These are phyloP conservation scores for Mortierella sp. DNA, from an alignment of 371 early-diverging fungal genomes.

Conservation along the genomic window DNA sequence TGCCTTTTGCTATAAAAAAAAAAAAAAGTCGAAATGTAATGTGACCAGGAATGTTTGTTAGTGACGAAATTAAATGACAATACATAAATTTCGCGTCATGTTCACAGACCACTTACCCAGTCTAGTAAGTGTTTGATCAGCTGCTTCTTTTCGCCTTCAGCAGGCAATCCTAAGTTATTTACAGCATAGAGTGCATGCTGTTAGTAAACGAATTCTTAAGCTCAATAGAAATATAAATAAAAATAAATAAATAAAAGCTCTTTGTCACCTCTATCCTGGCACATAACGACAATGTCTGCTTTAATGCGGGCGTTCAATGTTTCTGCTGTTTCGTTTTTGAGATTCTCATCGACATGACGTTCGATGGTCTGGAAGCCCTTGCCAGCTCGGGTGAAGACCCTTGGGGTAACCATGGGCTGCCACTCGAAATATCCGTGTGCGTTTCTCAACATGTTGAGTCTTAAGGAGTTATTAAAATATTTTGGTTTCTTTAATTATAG, in stretches of 20 bases:
- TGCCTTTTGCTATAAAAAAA: slow-evolving; percentile 65
- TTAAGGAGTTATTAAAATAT: background rate
- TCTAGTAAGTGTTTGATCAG: slow-evolving; percentile 69
- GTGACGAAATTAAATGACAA: no score
- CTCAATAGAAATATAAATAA: background rate
- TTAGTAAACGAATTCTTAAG: no score
- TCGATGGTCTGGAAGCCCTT: slow-evolving; percentile 62
- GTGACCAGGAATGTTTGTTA: no score
- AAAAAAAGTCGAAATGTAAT: background rate
- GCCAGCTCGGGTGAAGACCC: background rate
- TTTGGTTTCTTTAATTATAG: background rate
- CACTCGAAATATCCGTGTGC: slow-evolving; percentile 46
- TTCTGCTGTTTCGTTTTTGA: slow-evolving; percentile 63
- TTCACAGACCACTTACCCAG: slow-evolving; percentile 64
- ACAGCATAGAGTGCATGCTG: no score
- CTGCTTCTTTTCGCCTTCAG: slow-evolving; percentile 72
- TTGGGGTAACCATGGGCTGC: slow-evolving; percentile 27
- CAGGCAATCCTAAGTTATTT: slow-evolving; percentile 62
- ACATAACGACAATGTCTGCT: slow-evolving; percentile 78
- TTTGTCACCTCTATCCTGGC: slow-evolving; percentile 73
- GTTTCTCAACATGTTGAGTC: slow-evolving; percentile 39
- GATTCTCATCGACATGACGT: slow-evolving; percentile 66
- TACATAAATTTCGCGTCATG: background rate
- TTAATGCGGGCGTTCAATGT: slow-evolving; percentile 67
- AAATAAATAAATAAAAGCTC: background rate